Conservation (phyloP, 768 basidiomycete genomes). For the Glaciozyma antarctica region DNA sequence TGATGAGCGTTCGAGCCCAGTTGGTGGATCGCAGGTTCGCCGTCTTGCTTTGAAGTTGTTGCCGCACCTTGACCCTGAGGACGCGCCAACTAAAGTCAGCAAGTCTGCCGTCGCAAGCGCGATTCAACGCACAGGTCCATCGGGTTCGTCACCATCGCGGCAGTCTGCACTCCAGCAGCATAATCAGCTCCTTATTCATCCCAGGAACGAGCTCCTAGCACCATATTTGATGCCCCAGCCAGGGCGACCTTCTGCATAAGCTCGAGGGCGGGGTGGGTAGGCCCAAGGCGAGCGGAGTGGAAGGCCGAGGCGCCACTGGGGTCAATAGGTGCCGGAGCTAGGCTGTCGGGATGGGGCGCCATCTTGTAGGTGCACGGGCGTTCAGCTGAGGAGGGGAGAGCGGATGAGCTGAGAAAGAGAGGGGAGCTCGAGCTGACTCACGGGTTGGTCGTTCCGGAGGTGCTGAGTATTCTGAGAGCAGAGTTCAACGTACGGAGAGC, state of each 20-base stretch:
- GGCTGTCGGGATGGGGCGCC: slow-evolving; percentile 8
- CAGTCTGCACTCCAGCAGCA: slow-evolving; percentile 1
- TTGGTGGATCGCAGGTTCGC: slow-evolving; percentile 13
- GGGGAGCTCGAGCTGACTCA: not conserved
- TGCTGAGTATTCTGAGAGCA: not conserved
- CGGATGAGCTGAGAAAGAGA: not conserved
- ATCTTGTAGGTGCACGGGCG: not conserved
- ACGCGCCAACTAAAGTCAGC: too few species aligned
- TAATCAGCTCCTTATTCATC: not conserved
- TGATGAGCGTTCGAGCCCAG: slow-evolving; percentile 21
- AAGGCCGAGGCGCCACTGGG: slow-evolving; percentile 3
- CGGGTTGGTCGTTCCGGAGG: not conserved
- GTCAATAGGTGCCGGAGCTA: slow-evolving; percentile 23
- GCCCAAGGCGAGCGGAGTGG: not conserved
- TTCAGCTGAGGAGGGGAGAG: not conserved
- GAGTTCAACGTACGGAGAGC: not conserved
- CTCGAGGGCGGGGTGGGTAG: slow-evolving; percentile 2
- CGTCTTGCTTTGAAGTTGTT: slow-evolving; percentile 29
- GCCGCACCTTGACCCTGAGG: slow-evolving; percentile 33
- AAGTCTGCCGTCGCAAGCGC: not conserved
- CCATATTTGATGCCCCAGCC: slow-evolving; percentile 21
- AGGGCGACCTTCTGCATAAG: slow-evolving; percentile 16
- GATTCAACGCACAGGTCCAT: slow-evolving; percentile 10
- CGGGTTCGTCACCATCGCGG: slow-evolving; percentile 22
- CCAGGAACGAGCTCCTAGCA: not conserved